Evolutionary conservation across 176 grass and related monocot species (phyloP).

Genomic region (Dendrocalamus sinicus): DNA sequence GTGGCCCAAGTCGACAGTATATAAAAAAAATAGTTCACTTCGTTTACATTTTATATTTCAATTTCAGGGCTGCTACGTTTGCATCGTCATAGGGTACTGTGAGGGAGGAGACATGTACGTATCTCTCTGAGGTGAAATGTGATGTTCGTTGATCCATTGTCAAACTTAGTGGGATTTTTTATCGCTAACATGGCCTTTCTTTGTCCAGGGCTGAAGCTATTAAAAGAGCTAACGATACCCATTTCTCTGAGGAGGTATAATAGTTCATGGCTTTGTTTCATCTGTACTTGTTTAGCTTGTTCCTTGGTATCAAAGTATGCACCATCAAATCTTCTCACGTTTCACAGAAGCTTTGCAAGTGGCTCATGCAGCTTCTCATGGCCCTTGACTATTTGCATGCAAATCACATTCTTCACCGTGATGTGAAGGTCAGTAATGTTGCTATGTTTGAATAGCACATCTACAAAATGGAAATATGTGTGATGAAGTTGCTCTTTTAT

Average conservation of each 20-base stretch:
- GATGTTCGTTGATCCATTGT: neutral
- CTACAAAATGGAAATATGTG: neutral
- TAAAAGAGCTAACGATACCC: slow-evolving; percentile 59
- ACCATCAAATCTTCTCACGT: neutral
- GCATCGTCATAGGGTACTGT: slow-evolving; percentile 86
- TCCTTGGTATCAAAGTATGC: slow-evolving; percentile 10
- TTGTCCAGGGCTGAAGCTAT: slow-evolving; percentile 76
- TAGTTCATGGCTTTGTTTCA: neutral
- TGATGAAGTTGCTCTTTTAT: slow-evolving; percentile 22
- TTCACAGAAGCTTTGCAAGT: slow-evolving; percentile 79
- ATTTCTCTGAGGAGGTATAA: slow-evolving; percentile 81
- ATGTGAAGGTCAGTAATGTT: slow-evolving; percentile 71
- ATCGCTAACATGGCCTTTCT: neutral
- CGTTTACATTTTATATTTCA: slow-evolving; percentile 26
- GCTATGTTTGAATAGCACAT: slow-evolving; percentile 10
- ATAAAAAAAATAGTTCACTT: neutral
- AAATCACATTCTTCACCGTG: slow-evolving; percentile 96
- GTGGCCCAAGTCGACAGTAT: neutral
- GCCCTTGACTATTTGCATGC: slow-evolving; percentile 91
- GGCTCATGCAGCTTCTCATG: slow-evolving; percentile 87
- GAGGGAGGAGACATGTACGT: slow-evolving; percentile 96
- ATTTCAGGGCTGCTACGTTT: slow-evolving; percentile 85
- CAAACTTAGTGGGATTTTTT: neutral
- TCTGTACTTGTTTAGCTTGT: neutral
- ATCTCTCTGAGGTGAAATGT: slow-evolving; percentile 40